These are phyloP conservation scores for Lentinula boryana DNA, from an alignment of 768 basidiomycete genomes.

Conservation along the genomic window DNA sequence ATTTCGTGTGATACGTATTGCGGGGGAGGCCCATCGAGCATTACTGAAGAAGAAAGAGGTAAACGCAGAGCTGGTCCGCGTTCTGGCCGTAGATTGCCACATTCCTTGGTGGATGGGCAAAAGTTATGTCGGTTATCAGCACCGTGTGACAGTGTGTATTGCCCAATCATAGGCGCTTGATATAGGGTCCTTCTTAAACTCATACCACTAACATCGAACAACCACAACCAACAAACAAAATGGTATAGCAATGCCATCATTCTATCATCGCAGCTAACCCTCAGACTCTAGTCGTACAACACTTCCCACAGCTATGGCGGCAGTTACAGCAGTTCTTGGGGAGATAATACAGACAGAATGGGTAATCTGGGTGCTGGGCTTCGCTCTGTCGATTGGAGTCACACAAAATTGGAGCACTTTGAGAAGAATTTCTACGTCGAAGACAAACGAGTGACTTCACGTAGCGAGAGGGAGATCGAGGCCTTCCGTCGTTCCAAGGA, in stretches of 20 bases:
- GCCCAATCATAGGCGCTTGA: not conserved
- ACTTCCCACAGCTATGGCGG: not conserved
- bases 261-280: not conserved
- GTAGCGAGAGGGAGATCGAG: conserved; percentile 80
- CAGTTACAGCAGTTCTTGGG: not conserved
- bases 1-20: conserved; percentile 10
- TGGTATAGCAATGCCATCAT: not conserved
- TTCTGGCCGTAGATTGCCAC: not conserved
- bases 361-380: conserved; percentile 76
- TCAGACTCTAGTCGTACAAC: not conserved
- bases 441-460: conserved; percentile 74
- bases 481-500: conserved; percentile 81
- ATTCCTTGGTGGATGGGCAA: not conserved
- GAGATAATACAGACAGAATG: conserved; percentile 65
- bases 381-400: conserved; percentile 79
- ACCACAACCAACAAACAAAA: not conserved
- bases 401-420: conserved; percentile 70
- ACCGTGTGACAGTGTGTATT: not conserved
- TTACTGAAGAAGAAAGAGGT: conserved; percentile 66
- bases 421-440: conserved; percentile 98
- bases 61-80: conserved; percentile 19
- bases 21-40: conserved; percentile 35
- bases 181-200: not conserved
- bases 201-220: not conserved
- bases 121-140: not conserved